Conservation (phyloP, 139 green algal species). For the Trebouxia sp. region DNA sequence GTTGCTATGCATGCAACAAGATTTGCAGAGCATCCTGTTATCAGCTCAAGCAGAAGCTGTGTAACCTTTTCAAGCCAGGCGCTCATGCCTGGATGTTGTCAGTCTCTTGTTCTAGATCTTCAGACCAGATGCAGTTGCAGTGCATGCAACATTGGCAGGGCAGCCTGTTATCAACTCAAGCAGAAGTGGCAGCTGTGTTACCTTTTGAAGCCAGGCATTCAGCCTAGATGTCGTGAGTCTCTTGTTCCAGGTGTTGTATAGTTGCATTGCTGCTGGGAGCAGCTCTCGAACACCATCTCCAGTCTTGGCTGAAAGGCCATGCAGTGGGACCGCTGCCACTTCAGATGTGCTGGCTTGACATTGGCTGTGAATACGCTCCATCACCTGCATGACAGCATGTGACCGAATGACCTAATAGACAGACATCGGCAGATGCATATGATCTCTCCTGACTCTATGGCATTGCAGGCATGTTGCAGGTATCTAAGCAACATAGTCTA, state of each 20-base stretch:
- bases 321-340: slow-evolving; percentile 46
- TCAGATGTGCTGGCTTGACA: slow-evolving; percentile 40
- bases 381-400: background rate
- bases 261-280: slow-evolving; percentile 51
- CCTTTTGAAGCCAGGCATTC: slow-evolving; percentile 65
- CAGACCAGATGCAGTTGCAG: too few species aligned
- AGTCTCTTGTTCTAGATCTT: too few species aligned
- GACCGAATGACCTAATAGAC: too few species aligned
- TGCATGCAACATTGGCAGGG: too few species aligned
- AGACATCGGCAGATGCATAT: too few species aligned
- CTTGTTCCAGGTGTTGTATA: slow-evolving; percentile 70
- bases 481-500: background rate
- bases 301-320: slow-evolving; percentile 63
- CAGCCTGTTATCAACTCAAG: too few species aligned
- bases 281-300: slow-evolving; percentile 54
- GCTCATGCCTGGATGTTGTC: too few species aligned
- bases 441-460: too few species aligned
- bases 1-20: too few species aligned
- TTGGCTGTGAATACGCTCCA: slow-evolving; percentile 33
- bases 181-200: slow-evolving; percentile 12
- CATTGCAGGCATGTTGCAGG: background rate
- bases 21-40: too few species aligned
- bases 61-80: too few species aligned
- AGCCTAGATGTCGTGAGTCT: slow-evolving; percentile 56
- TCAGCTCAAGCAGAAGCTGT: too few species aligned